Conservation (phyloP, 2,329 filamentous ascomycete genomes). For the Microdochium trichocladiopsis region DNA sequence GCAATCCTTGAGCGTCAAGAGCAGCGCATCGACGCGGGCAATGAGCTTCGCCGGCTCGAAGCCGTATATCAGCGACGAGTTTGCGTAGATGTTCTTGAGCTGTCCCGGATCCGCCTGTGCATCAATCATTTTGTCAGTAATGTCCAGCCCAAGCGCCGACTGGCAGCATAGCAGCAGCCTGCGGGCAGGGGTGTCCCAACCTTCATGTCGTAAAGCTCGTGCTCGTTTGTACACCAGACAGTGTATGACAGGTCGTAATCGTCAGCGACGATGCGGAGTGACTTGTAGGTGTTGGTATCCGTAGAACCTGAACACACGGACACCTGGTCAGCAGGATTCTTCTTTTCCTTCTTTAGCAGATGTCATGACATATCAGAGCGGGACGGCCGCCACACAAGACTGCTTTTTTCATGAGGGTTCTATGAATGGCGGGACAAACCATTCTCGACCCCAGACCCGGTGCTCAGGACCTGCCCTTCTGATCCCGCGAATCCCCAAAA, state of each 20-base stretch:
- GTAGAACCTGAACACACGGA: constrained; percentile 8
- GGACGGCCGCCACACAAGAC: too few relatives aligned
- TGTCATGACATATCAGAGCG: too few relatives aligned
- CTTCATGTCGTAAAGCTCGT: constrained; percentile 36
- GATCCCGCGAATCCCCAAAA: too few relatives aligned
- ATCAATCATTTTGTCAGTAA: background rate
- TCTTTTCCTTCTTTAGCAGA: background rate
- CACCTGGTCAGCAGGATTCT: background rate
- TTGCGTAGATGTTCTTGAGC: background rate
- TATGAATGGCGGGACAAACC: background rate
- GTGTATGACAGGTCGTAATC: constrained; percentile 48
- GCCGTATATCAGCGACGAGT: background rate
- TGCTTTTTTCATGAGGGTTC: too few relatives aligned
- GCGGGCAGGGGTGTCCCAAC: too few relatives aligned
- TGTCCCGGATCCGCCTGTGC: background rate
- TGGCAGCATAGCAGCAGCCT: too few relatives aligned
- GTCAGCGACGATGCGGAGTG: constrained; percentile 34
- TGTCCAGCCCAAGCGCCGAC: background rate
- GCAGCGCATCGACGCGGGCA: background rate
- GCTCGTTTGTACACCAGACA: constrained; percentile 46
- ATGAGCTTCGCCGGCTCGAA: background rate
- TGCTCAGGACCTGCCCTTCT: background rate
- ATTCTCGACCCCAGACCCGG: background rate
- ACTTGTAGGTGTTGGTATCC: constrained; percentile 48
- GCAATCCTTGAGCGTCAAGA: background rate